phyloP scores from a whole-genome alignment of 2,329 filamentous ascomycete genomes.

The Rutstroemia sp. region DNA sequence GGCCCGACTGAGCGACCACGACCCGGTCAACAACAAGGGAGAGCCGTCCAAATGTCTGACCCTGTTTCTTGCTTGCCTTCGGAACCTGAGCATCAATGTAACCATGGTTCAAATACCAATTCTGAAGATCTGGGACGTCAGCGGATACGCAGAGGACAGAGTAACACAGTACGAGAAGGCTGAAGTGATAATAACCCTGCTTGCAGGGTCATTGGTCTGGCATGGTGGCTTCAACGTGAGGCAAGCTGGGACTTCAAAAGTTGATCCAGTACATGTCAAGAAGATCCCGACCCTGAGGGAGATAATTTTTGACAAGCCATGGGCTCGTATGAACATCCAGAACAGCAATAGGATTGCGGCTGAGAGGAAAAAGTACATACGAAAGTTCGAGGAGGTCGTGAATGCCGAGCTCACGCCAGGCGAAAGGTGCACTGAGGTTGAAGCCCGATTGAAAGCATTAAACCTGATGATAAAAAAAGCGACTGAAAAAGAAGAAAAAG shows the following conservation, averaged over 20 bases:
- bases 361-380: no score
- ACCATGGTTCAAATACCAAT: background rate
- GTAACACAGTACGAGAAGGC: background rate
- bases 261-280: background rate
- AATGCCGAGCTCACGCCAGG: no score
- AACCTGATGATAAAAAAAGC: no score
- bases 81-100: background rate
- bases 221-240: background rate
- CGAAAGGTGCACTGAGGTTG: no score
- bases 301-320: background rate
- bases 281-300: background rate
- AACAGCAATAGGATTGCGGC: no score
- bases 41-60: background rate
- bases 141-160: background rate
- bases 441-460: no score
- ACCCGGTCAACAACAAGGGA: background rate
- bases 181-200: background rate
- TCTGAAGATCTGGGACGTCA: background rate
- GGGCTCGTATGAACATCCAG: background rate
- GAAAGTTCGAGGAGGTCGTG: no score
- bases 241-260: background rate
- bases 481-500: no score
- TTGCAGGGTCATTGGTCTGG: background rate
- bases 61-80: background rate
- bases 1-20: background rate